These are phyloP conservation scores for Colletotrichum tanaceti DNA, from an alignment of 2,329 filamentous ascomycete genomes.

Conservation along the genomic window DNA sequence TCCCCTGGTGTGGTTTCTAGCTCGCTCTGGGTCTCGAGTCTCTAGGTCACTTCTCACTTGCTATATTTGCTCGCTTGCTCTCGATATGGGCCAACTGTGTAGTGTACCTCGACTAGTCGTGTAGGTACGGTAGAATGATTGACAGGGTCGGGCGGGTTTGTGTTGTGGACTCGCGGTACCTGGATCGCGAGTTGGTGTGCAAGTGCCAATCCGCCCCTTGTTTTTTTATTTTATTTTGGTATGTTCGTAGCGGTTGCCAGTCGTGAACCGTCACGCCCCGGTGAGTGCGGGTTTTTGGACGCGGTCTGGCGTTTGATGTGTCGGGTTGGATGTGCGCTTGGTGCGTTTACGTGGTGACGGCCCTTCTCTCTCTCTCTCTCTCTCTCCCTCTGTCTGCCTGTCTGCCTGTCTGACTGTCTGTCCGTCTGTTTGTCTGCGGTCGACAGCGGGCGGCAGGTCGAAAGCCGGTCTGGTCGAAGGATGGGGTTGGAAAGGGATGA, in stretches of 20 bases:
- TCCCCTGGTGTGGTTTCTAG: slow-evolving; percentile 19
- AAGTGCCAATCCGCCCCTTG: slow-evolving; percentile 29
- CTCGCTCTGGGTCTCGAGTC: neutral
- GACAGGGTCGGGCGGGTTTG: neutral
- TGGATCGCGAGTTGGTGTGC: slow-evolving; percentile 29
- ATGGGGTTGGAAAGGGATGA: slow-evolving; percentile 25
- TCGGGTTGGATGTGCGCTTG: too few species aligned
- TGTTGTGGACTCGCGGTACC: slow-evolving; percentile 21
- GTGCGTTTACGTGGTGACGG: slow-evolving; percentile 3
- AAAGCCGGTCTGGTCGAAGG: slow-evolving; percentile 21
- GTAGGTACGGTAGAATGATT: too few species aligned
- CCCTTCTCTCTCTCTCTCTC: neutral
- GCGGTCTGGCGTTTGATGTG: neutral
- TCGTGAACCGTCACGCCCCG: slow-evolving; percentile 6
- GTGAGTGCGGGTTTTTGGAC: slow-evolving; percentile 7
- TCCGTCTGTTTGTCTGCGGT: neutral
- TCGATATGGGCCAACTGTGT: neutral
- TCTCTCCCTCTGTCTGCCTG: neutral
- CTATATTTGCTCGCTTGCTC: neutral
- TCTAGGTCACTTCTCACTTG: slow-evolving; percentile 10
- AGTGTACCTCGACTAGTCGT: neutral
- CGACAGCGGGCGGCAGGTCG: slow-evolving; percentile 25
- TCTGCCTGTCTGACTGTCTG: neutral
- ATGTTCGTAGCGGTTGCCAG: slow-evolving; percentile 1
- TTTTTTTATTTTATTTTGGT: neutral